phyloP scores from a whole-genome alignment of 257 asterid species.

The Lantana camara region DNA sequence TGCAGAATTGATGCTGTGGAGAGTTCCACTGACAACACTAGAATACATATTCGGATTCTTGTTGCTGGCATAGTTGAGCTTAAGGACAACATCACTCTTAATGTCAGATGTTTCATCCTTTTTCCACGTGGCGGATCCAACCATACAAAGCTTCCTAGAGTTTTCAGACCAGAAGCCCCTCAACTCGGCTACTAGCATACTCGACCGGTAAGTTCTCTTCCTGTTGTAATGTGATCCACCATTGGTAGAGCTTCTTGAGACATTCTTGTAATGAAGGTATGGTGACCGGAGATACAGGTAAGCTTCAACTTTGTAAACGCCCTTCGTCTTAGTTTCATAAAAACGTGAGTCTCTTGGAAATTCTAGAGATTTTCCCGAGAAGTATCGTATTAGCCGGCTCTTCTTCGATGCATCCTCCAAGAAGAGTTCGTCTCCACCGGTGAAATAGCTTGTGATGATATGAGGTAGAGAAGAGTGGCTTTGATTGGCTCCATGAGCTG shows the following conservation, averaged over 20 bases:
- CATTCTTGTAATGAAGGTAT: background rate
- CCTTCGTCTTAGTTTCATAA: slow-evolving; percentile 25
- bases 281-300: slow-evolving; percentile 28
- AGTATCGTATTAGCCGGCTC: background rate
- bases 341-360: slow-evolving; percentile 11
- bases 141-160: slow-evolving; percentile 52
- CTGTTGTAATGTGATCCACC: slow-evolving; percentile 14
- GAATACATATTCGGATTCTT: slow-evolving; percentile 33
- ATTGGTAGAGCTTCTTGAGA: background rate
- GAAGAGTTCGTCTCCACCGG: slow-evolving; percentile 22
- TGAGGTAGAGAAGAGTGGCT: background rate
- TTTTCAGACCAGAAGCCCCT: slow-evolving; percentile 45
- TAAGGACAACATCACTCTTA: slow-evolving; percentile 37
- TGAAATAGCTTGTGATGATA: background rate
- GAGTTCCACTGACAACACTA: slow-evolving; percentile 41
- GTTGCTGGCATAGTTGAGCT: slow-evolving; percentile 27
- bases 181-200: slow-evolving; percentile 20
- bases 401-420: background rate
- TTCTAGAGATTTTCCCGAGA: background rate
- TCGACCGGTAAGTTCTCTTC: background rate
- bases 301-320: slow-evolving; percentile 37
- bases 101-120: slow-evolving; percentile 16
- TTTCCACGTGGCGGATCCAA: slow-evolving; percentile 37
- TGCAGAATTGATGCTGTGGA: slow-evolving; percentile 28
- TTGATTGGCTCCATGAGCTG: background rate